Conservation (phyloP, 1,139 yeast species). For the Taphrina deformans region DNA sequence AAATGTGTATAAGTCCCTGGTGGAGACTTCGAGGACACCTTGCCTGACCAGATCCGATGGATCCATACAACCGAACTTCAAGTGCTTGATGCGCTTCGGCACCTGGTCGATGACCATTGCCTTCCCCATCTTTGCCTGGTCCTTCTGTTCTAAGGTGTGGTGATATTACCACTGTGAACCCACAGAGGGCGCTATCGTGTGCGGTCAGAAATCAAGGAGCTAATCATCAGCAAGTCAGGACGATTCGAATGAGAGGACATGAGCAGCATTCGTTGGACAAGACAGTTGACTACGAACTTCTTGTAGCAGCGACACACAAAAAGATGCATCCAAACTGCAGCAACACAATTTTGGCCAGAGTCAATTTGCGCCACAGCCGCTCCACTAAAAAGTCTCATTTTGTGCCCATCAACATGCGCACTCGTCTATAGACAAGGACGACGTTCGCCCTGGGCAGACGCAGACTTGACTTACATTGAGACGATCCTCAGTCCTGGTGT, state of each 20-base stretch:
- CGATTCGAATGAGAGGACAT: too few relatives aligned
- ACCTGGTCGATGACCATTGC: slow-evolving; percentile 35
- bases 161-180: too few relatives aligned
- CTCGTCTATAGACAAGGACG: too few relatives aligned
- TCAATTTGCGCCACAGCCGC: slow-evolving; percentile 1
- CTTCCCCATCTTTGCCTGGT: slow-evolving; percentile 20
- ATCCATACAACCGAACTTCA: slow-evolving; percentile 88
- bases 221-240: too few relatives aligned
- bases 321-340: not conserved
- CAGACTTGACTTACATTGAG: too few relatives aligned
- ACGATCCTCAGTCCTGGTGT: too few relatives aligned
- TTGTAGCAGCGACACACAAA: not conserved
- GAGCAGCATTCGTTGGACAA: too few relatives aligned
- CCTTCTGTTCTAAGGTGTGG: too few relatives aligned
- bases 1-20: slow-evolving; percentile 87
- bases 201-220: too few relatives aligned
- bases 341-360: not conserved
- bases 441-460: too few relatives aligned
- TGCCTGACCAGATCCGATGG: slow-evolving; percentile 90
- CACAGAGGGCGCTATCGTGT: too few relatives aligned
- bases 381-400: not conserved
- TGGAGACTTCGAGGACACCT: slow-evolving; percentile 88
- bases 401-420: not conserved
- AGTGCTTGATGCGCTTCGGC: slow-evolving; percentile 55
- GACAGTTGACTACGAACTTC: too few relatives aligned